Base-by-base conservation (phyloP, 1,284 basidiomycete species). In the Marasmius oreades region DNA sequence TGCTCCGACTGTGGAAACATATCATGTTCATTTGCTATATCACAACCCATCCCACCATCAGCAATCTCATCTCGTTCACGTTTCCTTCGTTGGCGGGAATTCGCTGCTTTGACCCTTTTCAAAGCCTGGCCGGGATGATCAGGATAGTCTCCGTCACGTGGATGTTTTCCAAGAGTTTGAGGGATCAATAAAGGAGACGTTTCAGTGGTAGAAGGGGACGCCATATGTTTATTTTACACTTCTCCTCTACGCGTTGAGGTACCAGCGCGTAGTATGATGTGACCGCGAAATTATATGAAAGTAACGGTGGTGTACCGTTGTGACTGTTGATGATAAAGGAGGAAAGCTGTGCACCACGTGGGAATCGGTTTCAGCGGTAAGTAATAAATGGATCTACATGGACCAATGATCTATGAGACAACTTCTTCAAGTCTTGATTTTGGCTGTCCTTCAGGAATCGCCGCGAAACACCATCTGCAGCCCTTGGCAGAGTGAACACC, bases 51-150 rank as follows among this genome's bases (percentile, higher is more conserved):
- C 18, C 70, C 71, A 62, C 75, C 73, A 48, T 70, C 71, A 43
- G 66, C 68, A 50, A 66, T 66, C n/a, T 60, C 76, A 73, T 91
- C 89, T 63, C 87, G 79, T 72, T 89, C 86, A 54, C 89, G 83
- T 69, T 91, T 91, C 60, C 87, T 70, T 45, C 89, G 79, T 68
- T 91, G 89, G 56, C 88, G 77, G 10, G 28, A 4, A 69, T 91
- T 88, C 47, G 88, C 86, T 0, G 89, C 88, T 69, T 91, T 91
- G 76, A 88, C 86, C 60, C 89, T 80, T 67, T 90, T 90, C 63
- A 80, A 74, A 62, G 81, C 75, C 71, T 89, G 86, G 56, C 77
- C 78, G 26, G 82, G 79, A 5, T 85, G 85, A 73, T 88, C 86
- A 5, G 28, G n/a, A n/a, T n/a, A n/a, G n/a, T n/a, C 39, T 16